These are phyloP conservation scores for Lentinula novae-zelandiae DNA, from an alignment of 1,284 basidiomycete genomes.

Conservation along the genomic window DNA sequence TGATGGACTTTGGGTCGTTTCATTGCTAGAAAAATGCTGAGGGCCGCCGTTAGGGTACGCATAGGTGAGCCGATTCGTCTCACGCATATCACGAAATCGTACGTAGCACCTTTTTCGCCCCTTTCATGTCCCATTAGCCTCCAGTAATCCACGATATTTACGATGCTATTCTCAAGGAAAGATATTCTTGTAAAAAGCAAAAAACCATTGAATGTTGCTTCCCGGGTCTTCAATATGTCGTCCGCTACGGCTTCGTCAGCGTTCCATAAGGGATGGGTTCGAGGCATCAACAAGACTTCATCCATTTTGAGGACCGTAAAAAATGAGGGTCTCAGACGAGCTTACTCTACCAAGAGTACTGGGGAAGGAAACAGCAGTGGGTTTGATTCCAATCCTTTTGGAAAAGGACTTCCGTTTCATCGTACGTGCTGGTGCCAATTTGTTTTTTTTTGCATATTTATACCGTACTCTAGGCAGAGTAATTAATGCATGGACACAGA, in stretches of 20 bases:
- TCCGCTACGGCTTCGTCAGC: slow-evolving; percentile 50
- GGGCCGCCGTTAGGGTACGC: neutral
- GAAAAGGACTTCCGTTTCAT: slow-evolving; percentile 43
- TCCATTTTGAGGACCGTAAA: slow-evolving; percentile 43
- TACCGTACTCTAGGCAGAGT: slow-evolving; percentile 37
- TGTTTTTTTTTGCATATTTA: slow-evolving; percentile 4
- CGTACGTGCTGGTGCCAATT: slow-evolving; percentile 31
- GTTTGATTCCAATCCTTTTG: slow-evolving; percentile 24
- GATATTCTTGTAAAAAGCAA: slow-evolving; percentile 42
- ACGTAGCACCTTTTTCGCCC: slow-evolving; percentile 6
- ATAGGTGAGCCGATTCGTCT: neutral
- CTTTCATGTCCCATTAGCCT: neutral
- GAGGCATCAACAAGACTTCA: slow-evolving; percentile 46
- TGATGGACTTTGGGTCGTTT: neutral
- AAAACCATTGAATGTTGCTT: slow-evolving; percentile 47
- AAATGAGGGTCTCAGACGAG: slow-evolving; percentile 37
- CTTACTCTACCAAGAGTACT: slow-evolving; percentile 40
- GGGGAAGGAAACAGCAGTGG: slow-evolving; percentile 27
- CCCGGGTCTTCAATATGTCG: slow-evolving; percentile 48
- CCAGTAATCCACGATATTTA: neutral
- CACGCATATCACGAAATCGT: slow-evolving; percentile 13
- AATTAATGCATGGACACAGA: slow-evolving; percentile 80
- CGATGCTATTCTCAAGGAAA: slow-evolving; percentile 41
- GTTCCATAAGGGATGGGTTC: slow-evolving; percentile 45
- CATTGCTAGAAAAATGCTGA: neutral